Base-by-base conservation (phyloP, 2,329 filamentous ascomycete genomes). In the Aspergillus amoenus region DNA sequence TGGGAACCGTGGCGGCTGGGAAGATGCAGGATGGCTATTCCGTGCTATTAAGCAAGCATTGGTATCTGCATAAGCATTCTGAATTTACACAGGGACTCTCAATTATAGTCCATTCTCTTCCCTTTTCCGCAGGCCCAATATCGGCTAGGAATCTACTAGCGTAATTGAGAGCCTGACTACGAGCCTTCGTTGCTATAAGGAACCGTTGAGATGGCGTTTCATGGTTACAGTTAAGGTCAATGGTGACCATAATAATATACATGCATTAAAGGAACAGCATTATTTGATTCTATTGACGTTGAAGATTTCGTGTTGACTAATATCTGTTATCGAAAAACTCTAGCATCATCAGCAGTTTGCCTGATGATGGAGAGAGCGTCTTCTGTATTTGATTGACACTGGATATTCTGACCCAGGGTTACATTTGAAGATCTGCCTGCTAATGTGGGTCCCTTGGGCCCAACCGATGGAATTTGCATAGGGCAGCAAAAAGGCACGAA, bases 1-100 rank as follows among this genome's bases (percentile, higher is more conserved):
- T 2, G 71, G 72, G 6, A 66, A 70, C 2, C 32, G 68, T 17
- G 81, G 80, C 5, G 81, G 82, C 0, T 86, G 83, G 83, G 77
- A 81, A 58, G 83, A 86, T 72, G 82, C 81, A 32, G 78, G 79
- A 30, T 86, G 83, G 83, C 66, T 86, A 57, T 69, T 86, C 56
- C 80, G 81, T 49, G 78, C 83, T 42, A 81, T 83, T 50, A 75
- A 68, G 57, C 69, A 65, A 47, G 67, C 70, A n/a, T 60, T 75
- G 18, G 59, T 69, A 63, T 53, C 51, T 41, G 21, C 22, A 12
- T 53, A 47, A 17, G 12, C 34, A 37, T 37, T 37, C 34, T 37
- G 34, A 9, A 11, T 30, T 30, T 30, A 30, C 27, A 30, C 27
- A 30, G 27, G 27, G 8, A 11, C 27, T 11, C 27, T 30, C 27